Evolutionary conservation across 495 filamentous ascomycete genomes (phyloP), one percentile per base, ranked within the genome.

Genomic region (Evernia prunastri): DNA sequence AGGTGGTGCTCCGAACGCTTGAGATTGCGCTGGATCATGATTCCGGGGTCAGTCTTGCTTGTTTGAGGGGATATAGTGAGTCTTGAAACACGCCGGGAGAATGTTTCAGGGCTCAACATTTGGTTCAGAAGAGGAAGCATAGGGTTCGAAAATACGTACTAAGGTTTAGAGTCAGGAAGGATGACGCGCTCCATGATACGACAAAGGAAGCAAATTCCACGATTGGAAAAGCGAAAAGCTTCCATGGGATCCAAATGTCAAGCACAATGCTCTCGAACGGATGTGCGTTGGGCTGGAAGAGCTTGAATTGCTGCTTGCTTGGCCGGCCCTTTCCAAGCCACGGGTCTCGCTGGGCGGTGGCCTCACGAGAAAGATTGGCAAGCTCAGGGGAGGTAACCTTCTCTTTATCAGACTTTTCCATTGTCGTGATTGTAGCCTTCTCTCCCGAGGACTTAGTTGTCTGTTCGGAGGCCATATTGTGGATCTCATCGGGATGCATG

Each of bases 161-260:
- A 31, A 89, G 75, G 67, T 88, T 87, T 67, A 87, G 73, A 25
- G 84, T 83, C 64, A 87, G 74, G 68, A 87, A 82, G 25, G 75
- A 79, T 66, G 81, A 80, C 47, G 82, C 85, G 29, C 79, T 79
- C 81, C 83, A 87, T 18, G 81, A 81, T 43, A 85, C 82, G 39
- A 84, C 74, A 68, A 87, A 83, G 29, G 81, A 78, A 15, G 81
- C 75, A 45, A 83, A 82, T 65, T 88, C 83, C 59, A 87, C 82
- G 61, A 88, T 83, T 0, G 85, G 85, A 72, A 87, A 88, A 18
- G 79, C 74, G 60, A 85, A 77, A 53, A 87, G 74, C 58, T 81
- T 81, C 75, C 82, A 79, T 6, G 84, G 85, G 49, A 81, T 77
- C 68, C 69, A 78, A 37, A 79, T 68, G 56, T 70, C 72, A 39